These are phyloP conservation scores for Rhodotorula sp. DNA, from an alignment of 1,284 basidiomycete genomes.

Conservation along the genomic window DNA sequence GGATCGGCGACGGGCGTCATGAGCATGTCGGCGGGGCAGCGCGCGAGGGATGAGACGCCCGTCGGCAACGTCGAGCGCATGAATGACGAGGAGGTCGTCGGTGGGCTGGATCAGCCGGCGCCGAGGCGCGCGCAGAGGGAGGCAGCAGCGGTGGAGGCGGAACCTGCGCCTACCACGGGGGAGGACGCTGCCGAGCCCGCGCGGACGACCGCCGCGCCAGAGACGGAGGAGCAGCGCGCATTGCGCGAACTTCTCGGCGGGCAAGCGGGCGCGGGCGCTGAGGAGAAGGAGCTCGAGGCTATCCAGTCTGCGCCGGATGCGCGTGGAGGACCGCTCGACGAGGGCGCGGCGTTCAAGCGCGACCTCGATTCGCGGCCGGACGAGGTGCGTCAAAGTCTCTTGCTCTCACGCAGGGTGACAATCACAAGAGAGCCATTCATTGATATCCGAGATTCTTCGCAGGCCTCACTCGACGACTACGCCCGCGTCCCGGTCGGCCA, in stretches of 20 bases:
- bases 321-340: constrained; percentile 57
- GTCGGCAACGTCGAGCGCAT: constrained; percentile 38
- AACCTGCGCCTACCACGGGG: too few relatives aligned
- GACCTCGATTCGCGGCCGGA: constrained; percentile 78
- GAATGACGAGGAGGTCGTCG: constrained; percentile 39
- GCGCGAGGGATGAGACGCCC: not conserved
- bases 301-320: constrained; percentile 58
- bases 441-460: not conserved
- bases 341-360: constrained; percentile 75
- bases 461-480: constrained; percentile 70
- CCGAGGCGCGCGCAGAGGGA: constrained; percentile 48
- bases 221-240: constrained; percentile 64
- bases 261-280: constrained; percentile 53
- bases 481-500: constrained; percentile 84
- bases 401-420: not conserved
- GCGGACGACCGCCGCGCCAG: not conserved
- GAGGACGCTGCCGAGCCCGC: not conserved
- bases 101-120: constrained; percentile 46
- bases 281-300: constrained; percentile 55
- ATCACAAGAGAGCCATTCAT: too few relatives aligned
- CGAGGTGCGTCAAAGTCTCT: constrained; percentile 46
- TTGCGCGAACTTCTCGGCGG: constrained; percentile 67
- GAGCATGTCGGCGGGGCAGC: constrained; percentile 5
- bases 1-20: constrained; percentile 14
- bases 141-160: constrained; percentile 41